Percentiles rank a stretch among this genome's conserved stretches.
Evolutionary conservation across 495 filamentous ascomycete genomes (phyloP).

Genomic region (Aspergillus egyptiacus): DNA sequence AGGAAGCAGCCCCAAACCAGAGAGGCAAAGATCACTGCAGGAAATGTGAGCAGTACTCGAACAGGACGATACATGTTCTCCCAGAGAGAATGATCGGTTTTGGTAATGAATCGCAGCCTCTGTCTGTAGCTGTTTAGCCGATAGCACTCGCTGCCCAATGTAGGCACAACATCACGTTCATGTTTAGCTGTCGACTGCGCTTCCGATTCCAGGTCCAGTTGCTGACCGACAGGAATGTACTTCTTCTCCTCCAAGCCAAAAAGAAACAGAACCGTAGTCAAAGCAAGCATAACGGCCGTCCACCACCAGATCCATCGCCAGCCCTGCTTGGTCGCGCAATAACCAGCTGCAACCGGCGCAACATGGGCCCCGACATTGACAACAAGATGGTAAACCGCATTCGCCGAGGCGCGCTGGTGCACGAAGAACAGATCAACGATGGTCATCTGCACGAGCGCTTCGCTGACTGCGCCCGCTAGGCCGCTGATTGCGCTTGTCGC

Average conservation of each 20-base stretch:
- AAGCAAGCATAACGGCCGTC: constrained; percentile 40
- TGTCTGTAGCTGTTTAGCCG: constrained; percentile 14
- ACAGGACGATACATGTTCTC: constrained; percentile 3
- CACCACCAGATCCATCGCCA: constrained; percentile 53
- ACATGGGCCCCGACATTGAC: constrained; percentile 30
- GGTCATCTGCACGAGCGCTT: constrained; percentile 43
- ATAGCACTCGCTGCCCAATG: neutral
- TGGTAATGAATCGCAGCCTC: constrained; percentile 24
- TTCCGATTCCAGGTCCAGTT: too few relatives aligned
- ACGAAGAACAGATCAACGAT: constrained; percentile 46
- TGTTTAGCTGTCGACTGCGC: too few relatives aligned
- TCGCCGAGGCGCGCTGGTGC: constrained; percentile 40
- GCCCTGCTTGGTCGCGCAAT: constrained; percentile 37
- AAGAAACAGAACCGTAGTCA: constrained; percentile 29
- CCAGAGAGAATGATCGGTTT: constrained; percentile 18
- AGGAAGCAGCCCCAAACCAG: constrained; percentile 27
- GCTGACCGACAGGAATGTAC: constrained; percentile 9
- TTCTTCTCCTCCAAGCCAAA: constrained; percentile 44
- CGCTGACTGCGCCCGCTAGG: constrained; percentile 34
- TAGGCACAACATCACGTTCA: too few relatives aligned
- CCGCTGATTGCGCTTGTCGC: constrained; percentile 30
- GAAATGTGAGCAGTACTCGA: constrained; percentile 6
- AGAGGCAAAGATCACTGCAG: constrained; percentile 27
- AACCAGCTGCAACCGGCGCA: constrained; percentile 40
- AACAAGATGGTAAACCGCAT: constrained; percentile 34